Conservation (phyloP, 306 rosid genomes). For the Prunus persica region DNA sequence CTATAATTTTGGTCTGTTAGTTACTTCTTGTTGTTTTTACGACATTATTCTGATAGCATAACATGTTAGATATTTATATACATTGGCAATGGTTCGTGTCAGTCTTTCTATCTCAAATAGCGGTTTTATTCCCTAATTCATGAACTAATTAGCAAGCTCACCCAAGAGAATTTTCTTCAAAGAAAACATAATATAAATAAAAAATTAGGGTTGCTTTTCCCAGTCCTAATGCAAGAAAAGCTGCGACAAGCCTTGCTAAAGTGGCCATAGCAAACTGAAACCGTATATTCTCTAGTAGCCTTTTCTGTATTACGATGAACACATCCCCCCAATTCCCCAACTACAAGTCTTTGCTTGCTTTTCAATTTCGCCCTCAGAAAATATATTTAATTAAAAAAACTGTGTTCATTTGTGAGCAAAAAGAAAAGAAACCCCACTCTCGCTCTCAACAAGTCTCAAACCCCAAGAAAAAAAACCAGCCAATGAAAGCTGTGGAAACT, state of each 20-base stretch:
- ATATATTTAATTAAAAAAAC: neutral
- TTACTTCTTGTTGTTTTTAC: too few relatives aligned
- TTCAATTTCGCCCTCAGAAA: neutral
- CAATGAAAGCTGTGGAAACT: neutral
- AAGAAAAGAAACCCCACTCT: neutral
- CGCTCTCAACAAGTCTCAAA: neutral
- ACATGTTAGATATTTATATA: too few relatives aligned
- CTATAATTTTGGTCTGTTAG: too few relatives aligned
- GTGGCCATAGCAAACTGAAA: neutral
- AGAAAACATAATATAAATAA: neutral
- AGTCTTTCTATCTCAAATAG: too few relatives aligned
- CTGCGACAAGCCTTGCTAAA: neutral
- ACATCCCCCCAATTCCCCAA: neutral
- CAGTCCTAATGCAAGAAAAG: neutral
- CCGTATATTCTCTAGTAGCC: slow-evolving; percentile 4
- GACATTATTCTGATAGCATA: too few relatives aligned
- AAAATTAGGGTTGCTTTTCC: neutral
- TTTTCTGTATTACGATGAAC: slow-evolving; percentile 2
- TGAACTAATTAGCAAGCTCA: neutral
- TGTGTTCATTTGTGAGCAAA: neutral
- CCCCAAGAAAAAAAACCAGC: neutral
- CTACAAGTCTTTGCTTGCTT: neutral
- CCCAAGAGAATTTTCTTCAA: neutral
- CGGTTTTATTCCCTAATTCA: neutral
- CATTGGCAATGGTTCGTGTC: too few relatives aligned